Evolutionary conservation across 2,329 filamentous ascomycete genomes (phyloP).

Genomic region (Colletotrichum shisoi): DNA sequence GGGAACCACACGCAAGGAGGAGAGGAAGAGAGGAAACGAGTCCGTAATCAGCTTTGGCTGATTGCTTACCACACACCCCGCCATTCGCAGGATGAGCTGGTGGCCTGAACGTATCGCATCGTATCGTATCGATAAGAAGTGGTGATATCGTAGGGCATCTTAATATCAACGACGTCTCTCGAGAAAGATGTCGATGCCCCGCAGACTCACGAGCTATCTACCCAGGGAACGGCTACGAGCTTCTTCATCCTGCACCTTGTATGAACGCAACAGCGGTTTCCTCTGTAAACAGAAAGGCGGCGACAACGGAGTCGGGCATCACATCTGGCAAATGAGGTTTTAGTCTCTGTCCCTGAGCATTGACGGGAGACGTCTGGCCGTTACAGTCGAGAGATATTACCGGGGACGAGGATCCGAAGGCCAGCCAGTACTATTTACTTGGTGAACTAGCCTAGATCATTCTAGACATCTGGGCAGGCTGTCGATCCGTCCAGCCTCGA

Average conservation of each 20-base stretch:
- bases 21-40: neutral
- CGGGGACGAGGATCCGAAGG: neutral
- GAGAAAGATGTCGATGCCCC: neutral
- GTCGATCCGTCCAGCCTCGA: slow-evolving; percentile 22
- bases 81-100: slow-evolving; percentile 7
- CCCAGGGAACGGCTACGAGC: neutral
- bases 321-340: neutral
- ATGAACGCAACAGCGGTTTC: neutral
- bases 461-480: neutral
- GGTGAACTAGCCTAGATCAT: neutral
- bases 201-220: too few species aligned
- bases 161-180: slow-evolving; percentile 32
- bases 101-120: slow-evolving; percentile 26
- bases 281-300: slow-evolving; percentile 42
- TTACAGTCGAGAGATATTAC: neutral
- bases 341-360: neutral
- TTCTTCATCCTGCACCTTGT: neutral
- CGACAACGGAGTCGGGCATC: slow-evolving; percentile 43
- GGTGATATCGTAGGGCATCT: neutral
- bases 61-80: slow-evolving; percentile 27
- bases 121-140: slow-evolving; percentile 29
- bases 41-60: slow-evolving; percentile 1
- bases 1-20: neutral
- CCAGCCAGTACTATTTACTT: too few species aligned
- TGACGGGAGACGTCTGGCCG: neutral